Evolutionary conservation across 805 yeast species (phyloP).

Genomic region (Candida krabiensis): DNA sequence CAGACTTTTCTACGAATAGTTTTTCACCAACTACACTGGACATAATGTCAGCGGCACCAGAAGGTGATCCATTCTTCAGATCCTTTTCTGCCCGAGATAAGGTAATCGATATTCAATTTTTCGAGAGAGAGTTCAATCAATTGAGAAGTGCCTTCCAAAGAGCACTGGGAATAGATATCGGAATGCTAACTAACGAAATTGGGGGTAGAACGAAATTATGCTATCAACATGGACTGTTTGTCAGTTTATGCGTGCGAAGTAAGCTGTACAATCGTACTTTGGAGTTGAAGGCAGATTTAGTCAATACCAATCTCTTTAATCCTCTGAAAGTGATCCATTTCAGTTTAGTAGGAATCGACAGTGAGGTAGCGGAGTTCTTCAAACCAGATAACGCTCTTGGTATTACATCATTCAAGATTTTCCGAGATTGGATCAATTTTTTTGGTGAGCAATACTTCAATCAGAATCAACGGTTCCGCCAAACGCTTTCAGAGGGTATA

Average conservation of each 20-base stretch:
- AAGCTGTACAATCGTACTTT: not conserved
- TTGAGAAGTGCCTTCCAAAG: not conserved
- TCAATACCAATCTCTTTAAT: too few relatives aligned
- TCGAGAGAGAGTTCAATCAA: not conserved
- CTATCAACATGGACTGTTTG: not conserved
- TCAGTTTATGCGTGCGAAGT: not conserved
- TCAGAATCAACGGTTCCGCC: too few relatives aligned
- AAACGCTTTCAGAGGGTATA: too few relatives aligned
- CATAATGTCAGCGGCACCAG: not conserved
- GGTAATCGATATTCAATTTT: not conserved
- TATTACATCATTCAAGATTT: too few relatives aligned
- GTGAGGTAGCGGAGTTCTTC: too few relatives aligned
- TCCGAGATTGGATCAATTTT: conserved; percentile 4
- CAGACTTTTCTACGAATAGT: not conserved
- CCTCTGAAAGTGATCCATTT: too few relatives aligned
- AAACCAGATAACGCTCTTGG: too few relatives aligned
- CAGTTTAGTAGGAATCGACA: too few relatives aligned
- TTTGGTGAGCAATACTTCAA: conserved; percentile 1
- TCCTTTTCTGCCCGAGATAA: not conserved
- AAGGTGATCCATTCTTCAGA: not conserved
- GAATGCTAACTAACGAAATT: too few relatives aligned
- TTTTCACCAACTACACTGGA: not conserved
- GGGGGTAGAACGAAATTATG: not conserved
- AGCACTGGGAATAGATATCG: not conserved
- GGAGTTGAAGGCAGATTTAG: not conserved